Base-by-base conservation (phyloP, 2,329 filamentous ascomycete genomes). In the Colletotrichum salicis region DNA sequence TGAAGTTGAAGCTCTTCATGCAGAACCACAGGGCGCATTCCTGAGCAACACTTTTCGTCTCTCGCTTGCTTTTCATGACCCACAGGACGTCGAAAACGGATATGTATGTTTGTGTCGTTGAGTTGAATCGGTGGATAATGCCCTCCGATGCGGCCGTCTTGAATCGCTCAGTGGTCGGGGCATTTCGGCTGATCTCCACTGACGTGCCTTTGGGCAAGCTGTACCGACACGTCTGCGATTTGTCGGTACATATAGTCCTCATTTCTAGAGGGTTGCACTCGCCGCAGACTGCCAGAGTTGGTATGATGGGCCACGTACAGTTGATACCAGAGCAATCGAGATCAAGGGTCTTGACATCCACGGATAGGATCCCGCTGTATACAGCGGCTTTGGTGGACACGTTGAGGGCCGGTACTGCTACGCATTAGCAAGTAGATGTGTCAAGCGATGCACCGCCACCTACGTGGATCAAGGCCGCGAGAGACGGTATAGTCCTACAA, bases 21-120 rank as follows among this genome's bases (percentile, higher is more conserved):
- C 82, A 83, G 65, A 82, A 81, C 82, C 81, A 84, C 1, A 83
- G 57, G 0, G 77, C 76, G 54, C 81, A 83, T 61, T 81, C 77
- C n/a, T 75, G 74, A 4, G 76, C 81, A 12, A 73, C 75, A 0
- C 58, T 73, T 5, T 72, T 59, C 0, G 76, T 76, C 51, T 72
- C 68, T 4, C 59, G 68, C 15, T 71, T 60, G 4, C 74, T 74
- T n/a, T 78, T 79, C 11, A 70, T 76, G 5, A 78, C 73, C 4
- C 77, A 78, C 48, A 83, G 74, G 6, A 82, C 74, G 52, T 83
- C 81, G 62, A 83, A 83, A 1, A 77, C 72, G 6, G 80, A 81
- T 24, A 83, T 74, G n/a, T 79, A 78, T 0, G 81, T 76, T 33
- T 73, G 76, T 1, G 72, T 73, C n/a, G 72, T 75, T 5, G 64